A percentile compares a stretch with the other conserved stretches of the same genome.
phyloP scores from a whole-genome alignment of 1,284 basidiomycete species.

The Cystobasidiaceae sp. region DNA sequence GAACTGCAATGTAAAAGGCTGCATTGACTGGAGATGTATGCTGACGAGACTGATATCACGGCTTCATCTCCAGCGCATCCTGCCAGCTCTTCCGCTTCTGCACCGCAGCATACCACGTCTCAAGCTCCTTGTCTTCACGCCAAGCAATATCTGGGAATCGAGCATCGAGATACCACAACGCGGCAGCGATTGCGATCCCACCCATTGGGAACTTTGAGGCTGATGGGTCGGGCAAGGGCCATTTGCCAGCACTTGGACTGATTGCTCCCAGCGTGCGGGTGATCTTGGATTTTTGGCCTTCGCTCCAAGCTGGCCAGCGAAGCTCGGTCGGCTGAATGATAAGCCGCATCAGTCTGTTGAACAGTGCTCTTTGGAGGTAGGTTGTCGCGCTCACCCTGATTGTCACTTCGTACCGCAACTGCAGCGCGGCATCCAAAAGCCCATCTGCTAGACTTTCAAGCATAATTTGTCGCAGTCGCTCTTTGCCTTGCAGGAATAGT shows the following conservation, averaged over 20 bases:
- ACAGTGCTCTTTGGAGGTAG: too few species aligned
- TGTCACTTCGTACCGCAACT: not conserved
- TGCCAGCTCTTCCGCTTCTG: not conserved
- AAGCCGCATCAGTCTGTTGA: not conserved
- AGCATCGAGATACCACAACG: not conserved
- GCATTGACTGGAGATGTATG: too few species aligned
- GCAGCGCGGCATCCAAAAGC: not conserved
- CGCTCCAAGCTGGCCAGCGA: not conserved
- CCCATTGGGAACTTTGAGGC: not conserved
- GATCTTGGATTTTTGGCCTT: not conserved
- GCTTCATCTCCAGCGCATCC: not conserved
- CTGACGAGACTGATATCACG: too few species aligned
- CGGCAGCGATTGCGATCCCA: not conserved
- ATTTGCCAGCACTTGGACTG: not conserved
- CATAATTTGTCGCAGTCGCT: not conserved
- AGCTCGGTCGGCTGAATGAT: not conserved
- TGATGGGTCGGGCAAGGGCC: not conserved
- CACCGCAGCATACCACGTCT: not conserved
- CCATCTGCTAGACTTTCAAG: not conserved
- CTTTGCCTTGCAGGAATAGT: not conserved
- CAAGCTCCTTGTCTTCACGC: not conserved
- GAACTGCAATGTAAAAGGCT: too few species aligned
- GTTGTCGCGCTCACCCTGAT: not conserved
- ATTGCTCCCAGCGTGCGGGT: not conserved
- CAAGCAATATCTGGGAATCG: not conserved